phyloP scores from a whole-genome alignment of 805 yeast genomes.

The Kuraishia ogatae region DNA sequence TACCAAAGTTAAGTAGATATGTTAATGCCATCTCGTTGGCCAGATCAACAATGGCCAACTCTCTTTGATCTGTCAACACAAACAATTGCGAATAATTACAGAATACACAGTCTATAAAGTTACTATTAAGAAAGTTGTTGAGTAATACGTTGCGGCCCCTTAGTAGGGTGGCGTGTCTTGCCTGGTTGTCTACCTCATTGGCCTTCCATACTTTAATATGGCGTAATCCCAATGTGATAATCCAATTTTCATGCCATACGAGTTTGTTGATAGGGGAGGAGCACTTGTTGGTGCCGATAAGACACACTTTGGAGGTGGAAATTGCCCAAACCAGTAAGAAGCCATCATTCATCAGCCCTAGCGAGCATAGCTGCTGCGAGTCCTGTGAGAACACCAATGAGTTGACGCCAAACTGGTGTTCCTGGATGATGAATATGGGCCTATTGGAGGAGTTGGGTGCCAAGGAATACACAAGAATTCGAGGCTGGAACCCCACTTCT shows the following conservation, averaged over 20 bases:
- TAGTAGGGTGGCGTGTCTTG: constrained; percentile 21
- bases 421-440: constrained; percentile 48
- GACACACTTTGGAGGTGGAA: neutral
- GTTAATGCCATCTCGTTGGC: constrained; percentile 13
- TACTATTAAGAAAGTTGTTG: constrained; percentile 38
- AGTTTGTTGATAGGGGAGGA: constrained; percentile 48
- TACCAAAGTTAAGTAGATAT: neutral
- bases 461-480: constrained; percentile 51
- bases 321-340: constrained; percentile 52
- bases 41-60: constrained; percentile 22
- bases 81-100: constrained; percentile 28
- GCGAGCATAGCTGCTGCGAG: constrained; percentile 44
- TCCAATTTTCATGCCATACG: constrained; percentile 41
- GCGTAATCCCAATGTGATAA: constrained; percentile 51
- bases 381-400: constrained; percentile 49
- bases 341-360: constrained; percentile 67
- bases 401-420: constrained; percentile 60
- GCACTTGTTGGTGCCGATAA: constrained; percentile 48
- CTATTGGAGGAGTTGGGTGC: constrained; percentile 35
- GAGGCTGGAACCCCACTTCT: constrained; percentile 61
- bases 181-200: constrained; percentile 10
- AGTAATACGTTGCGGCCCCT: constrained; percentile 54
- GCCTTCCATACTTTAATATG: constrained; percentile 56
- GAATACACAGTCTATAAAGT: constrained; percentile 33
- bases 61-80: constrained; percentile 23